A percentile compares a stretch with the other conserved stretches of the same genome.
Evolutionary conservation across 2,329 filamentous ascomycete species (phyloP).

Genomic region (Neonectria magnoliae): DNA sequence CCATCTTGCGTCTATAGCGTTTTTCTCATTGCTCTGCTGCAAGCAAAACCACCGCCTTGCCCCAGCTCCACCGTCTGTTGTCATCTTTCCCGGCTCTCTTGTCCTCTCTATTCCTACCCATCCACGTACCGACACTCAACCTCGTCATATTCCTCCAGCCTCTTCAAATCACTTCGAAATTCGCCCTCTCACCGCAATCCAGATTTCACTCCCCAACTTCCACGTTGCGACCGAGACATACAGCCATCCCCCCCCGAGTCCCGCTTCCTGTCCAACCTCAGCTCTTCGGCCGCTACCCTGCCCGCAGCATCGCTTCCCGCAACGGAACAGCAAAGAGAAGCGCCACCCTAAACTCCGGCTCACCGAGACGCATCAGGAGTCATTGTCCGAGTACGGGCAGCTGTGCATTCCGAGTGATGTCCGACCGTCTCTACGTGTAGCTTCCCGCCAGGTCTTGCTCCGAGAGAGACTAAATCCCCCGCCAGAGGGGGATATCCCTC

Average conservation of each 20-base stretch:
- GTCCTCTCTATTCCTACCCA: constrained; percentile 26
- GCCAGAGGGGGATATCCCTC: constrained; percentile 44
- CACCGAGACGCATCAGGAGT: constrained; percentile 30
- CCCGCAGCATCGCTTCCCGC: constrained; percentile 29
- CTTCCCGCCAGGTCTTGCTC: constrained; percentile 44
- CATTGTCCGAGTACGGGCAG: constrained; percentile 47
- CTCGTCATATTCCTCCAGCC: constrained; percentile 20
- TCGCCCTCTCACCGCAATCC: constrained; percentile 38
- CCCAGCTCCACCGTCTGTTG: constrained; percentile 33
- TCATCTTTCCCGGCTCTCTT: constrained; percentile 25
- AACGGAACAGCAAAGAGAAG: constrained; percentile 30
- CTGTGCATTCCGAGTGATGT: constrained; percentile 51
- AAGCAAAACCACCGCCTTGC: constrained; percentile 41
- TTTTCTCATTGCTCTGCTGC: constrained; percentile 26
- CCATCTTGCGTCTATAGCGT: constrained; percentile 38
- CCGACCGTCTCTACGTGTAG: constrained; percentile 48
- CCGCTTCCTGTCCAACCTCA: constrained; percentile 38
- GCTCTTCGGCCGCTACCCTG: constrained; percentile 35
- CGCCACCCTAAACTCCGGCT: constrained; percentile 31
- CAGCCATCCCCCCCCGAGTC: constrained; percentile 32
- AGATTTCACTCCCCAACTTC: constrained; percentile 29
- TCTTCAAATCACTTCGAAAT: neutral
- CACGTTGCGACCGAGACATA: constrained; percentile 46
- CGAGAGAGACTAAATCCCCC: constrained; percentile 38
- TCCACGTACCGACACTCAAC: constrained; percentile 17